Conservation (phyloP, 1,284 basidiomycete genomes). For the Vanrija sp. region DNA sequence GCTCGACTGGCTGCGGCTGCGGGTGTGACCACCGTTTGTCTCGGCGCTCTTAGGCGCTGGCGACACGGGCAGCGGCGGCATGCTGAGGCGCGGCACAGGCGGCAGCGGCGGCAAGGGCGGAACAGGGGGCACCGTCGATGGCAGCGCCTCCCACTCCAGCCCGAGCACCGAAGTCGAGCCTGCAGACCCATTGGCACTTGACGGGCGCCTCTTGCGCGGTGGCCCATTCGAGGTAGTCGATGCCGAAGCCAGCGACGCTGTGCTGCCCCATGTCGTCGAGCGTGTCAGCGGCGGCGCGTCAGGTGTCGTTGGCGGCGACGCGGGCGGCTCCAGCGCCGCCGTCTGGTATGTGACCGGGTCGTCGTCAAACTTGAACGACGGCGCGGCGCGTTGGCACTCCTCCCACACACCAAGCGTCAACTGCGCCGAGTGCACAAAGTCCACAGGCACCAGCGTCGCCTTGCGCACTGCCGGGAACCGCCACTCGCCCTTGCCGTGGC, state of each 20-base stretch:
- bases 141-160: constrained; percentile 12
- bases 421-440: constrained; percentile 21
- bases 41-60: too few species aligned
- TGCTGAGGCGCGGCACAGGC: too few species aligned
- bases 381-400: constrained; percentile 15
- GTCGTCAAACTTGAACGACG: constrained; percentile 14
- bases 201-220: constrained; percentile 6
- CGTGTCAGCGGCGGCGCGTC: constrained; percentile 15
- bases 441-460: constrained; percentile 17
- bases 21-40: too few species aligned
- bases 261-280: constrained; percentile 13
- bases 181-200: not conserved
- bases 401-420: constrained; percentile 16
- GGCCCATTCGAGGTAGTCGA: constrained; percentile 2
- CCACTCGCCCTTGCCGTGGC: constrained; percentile 32
- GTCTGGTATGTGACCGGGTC: constrained; percentile 1
- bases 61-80: too few species aligned
- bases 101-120: not conserved
- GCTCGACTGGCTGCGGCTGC: too few species aligned
- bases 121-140: not conserved
- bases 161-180: constrained; percentile 9
- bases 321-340: constrained; percentile 9
- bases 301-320: constrained; percentile 9
- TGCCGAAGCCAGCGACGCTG: not conserved
- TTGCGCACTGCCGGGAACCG: constrained; percentile 16